Evolutionary conservation across 495 filamentous ascomycete genomes (phyloP), one percentile per base, ranked within the genome.

Genomic region (Lasiosphaeriaceae sp.): DNA sequence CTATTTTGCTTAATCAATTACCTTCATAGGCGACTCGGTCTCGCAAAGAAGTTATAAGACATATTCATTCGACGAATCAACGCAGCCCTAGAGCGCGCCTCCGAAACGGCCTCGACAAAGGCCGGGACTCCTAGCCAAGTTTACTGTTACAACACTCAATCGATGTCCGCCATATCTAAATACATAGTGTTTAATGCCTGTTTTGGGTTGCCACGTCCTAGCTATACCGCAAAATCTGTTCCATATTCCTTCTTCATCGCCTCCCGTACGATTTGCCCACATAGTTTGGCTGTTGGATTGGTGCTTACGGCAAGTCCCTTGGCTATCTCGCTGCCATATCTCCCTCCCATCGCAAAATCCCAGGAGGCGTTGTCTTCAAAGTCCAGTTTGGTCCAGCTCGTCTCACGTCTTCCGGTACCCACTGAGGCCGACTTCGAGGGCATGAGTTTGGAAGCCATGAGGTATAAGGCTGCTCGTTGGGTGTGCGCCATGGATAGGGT

Each of bases 211-310:
- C 12, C 23, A 52, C 24, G 41, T 43, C 26, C 21, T 39, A 24
- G 26, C 70, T 46, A 76, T 59, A 48, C 54, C 43, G 60, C 65
- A 59, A 69, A 72, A 23, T 61, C 65, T 9, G 71, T 66, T 2
- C 76, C 77, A 52, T 80, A 80, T 72, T 96, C 91, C 74, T 86
- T 89, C 74, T 79, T 85, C 81, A 96, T 83, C 41, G 89, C 90
- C 75, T 93, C 87, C 70, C 83, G 85, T 11, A 96, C 90, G 75
- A 96, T 94, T 26, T 83, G 82, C 14, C 90, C 91, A 73, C 91
- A 96, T 66, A 95, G 78, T 77, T 92, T 95, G 23, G 90, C 90
- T 61, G 89, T 89, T 31, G 91, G 91, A 77, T 96, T 96, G 43
- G 85, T 89, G 71, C 80, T 79, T 46, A 94, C 90, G 2, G 87